Evolutionary conservation across 2,329 filamentous ascomycete species (phyloP), one percentile per base, ranked within the genome.

Genomic region (Penicillium rolfsii): DNA sequence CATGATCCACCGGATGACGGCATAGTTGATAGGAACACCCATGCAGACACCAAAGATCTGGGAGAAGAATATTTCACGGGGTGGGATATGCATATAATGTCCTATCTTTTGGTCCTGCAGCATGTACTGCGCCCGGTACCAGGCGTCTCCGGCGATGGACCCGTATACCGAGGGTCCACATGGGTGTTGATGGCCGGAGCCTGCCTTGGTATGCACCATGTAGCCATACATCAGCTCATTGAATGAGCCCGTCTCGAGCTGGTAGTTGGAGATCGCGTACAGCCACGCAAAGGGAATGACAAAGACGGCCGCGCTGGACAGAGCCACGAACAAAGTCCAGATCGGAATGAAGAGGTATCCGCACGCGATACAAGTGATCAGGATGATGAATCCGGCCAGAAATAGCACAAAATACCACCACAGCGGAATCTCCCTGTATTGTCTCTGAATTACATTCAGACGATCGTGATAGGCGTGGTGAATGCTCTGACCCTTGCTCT

Each of bases 41-140:
- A 88, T 76, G 7, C 85, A 73, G 16, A 83, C 84, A 3, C 84
- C 86, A 35, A 87, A 85, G 4, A 88, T 77, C 66, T 88, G 85
- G 1, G 83, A 84, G 70, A 87, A 85, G 75, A 88, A 87, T 5
- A 87, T 81, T 0, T 82, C 77, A 12, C 83, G 81, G 1, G 85
- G 85, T 0, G 85, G 84, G 0, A 88, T 79, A 56, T 88, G 84
- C 81, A 86, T 85, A 64, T 87, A 88, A 64, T 87, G 85, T 0
- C 85, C 85, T n/a, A 88, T 86, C 67, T 87, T 86, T 69, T 85
- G 83, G 67, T 88, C 86, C 66, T 88, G 85, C 0, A 87, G 76
- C 77, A 86, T 85, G 24, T 81, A 79, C 64, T 85, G 83, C 0
- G 83, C 83, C 16, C 83, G 74, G 59, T 86, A 87, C 85, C 85